Base-by-base conservation (phyloP, 805 yeast genomes). In the Suhomyces sp. region DNA sequence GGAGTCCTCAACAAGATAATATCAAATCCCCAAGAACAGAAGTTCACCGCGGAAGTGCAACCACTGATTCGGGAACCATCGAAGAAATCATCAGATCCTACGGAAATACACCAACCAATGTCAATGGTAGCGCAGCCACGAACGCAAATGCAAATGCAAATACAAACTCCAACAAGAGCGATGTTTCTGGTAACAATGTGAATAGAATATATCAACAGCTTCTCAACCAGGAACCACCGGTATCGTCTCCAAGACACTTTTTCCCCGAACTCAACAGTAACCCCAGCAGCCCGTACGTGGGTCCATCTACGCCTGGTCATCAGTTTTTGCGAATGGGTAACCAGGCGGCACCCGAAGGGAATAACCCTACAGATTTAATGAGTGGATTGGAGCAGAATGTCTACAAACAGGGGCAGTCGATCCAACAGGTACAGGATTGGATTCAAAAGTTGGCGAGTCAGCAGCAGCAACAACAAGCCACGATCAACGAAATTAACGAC, bases 381-480 rank as follows among this genome's bases (percentile, higher is more conserved):
- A 42, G 60, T 16, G 73, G 67, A 13, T 62, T 76, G 30, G 77
- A 76, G 43, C 66, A 65, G 29, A 76, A 65, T 38, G 55, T 75
- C 8, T 55, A 56, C 31, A 69, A 65, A 46, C 77, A 76, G 43
- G 78, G 77, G 9, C 71, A 67, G 41, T 68, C 77, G 3, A 63
- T 76, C 35, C 74, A 65, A 50, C 79, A 75, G 48, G 77, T 74
- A 2, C 77, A 74, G 49, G 80, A 76, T 40, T 75, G 79, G 79
- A 65, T 75, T 30, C 72, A 63, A 35, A 66, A 54, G 39, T 43
- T 68, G 24, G 40, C 46, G 6, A 32, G 26, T 18, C 48, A 44
- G 22, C 48, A 44, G 26, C 43, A 44, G n/a, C 44, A 43, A 21
- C 41, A 39, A 15, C 39, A 35, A 13, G 39, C 43, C 2, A 31